Evolutionary conservation across 2,329 filamentous ascomycete species (phyloP), one percentile per base, ranked within the genome.

Genomic region (Trichophyton rubrum): DNA sequence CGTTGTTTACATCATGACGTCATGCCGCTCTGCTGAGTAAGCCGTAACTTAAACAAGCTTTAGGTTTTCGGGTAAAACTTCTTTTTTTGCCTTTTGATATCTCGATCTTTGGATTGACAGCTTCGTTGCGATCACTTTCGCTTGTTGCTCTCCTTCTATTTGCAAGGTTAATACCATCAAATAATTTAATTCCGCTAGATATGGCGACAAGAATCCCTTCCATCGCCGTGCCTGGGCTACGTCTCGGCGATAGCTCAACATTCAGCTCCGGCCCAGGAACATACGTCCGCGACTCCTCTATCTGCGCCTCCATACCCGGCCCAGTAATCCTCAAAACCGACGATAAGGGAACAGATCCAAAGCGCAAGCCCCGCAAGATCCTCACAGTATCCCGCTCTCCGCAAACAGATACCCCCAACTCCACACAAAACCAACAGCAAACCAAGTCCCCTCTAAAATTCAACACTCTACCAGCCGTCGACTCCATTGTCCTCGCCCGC

Each of bases 291-390:
- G 80, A 87, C 64, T 80, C 83, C 64, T 82, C 85, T 62, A 82
- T 96, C 66, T 87, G 87, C 72, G 86, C 91, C 62, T 96, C 91
- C 20, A 85, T 96, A 63, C 82, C 90, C 57, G 92, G 91, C 56
- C 81, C 82, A 45, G 82, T 92, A 64, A 74, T 79, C 61, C 75
- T 86, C 62, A 75, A 77, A 30, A 15, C 7, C 35, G 55, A 57
- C n/a, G 17, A 57, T 30, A 75, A 78, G 58, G 75, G 63, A 62
- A n/a, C 38, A 47, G 22, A 35, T 4, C 22, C 35, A 24, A 43
- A 35, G 20, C 57, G 40, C 3, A 61, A 13, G 70, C 70, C 60
- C 74, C 40, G 30, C 24, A 58, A 43, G 30, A 61, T 59, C 20
- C 22, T 66, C 49, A 68, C 67, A 22, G 63, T 71, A 64, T 69